These are phyloP conservation scores for Omphalea diandra DNA, from an alignment of 441 rosid species.

Conservation along the genomic window DNA sequence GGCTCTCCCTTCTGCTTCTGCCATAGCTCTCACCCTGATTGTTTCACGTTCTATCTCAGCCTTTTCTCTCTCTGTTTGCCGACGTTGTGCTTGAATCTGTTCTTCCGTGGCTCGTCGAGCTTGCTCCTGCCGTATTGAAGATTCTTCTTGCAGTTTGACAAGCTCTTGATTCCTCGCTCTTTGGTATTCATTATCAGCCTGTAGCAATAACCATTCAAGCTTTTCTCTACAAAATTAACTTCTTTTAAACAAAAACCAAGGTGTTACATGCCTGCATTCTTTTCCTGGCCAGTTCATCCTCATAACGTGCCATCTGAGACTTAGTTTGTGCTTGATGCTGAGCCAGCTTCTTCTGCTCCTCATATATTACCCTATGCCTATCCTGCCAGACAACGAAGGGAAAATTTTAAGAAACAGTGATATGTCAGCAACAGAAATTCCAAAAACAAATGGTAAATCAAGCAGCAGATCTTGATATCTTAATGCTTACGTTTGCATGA, in stretches of 20 bases:
- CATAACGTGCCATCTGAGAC: slow-evolving; percentile 95
- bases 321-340: slow-evolving; percentile 97
- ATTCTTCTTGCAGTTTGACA: slow-evolving; percentile 92
- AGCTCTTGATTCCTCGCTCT: slow-evolving; percentile 92
- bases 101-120: slow-evolving; percentile 95
- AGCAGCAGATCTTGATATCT: too few species aligned
- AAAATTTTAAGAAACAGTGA: slow-evolving; percentile 13
- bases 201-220: slow-evolving; percentile 30
- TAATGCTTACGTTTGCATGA: too few species aligned
- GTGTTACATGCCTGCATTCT: slow-evolving; percentile 85
- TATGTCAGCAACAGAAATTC: not conserved
- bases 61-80: slow-evolving; percentile 93
- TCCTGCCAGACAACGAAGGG: slow-evolving; percentile 52
- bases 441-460: too few species aligned
- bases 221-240: slow-evolving; percentile 13
- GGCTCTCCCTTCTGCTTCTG: slow-evolving; percentile 98
- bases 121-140: slow-evolving; percentile 87
- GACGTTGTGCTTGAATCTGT: slow-evolving; percentile 89
- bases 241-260: slow-evolving; percentile 11
- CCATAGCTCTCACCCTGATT: slow-evolving; percentile 84
- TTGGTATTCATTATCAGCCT: slow-evolving; percentile 90
- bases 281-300: slow-evolving; percentile 92
- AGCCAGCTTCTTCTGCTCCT: slow-evolving; percentile 83
- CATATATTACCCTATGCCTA: slow-evolving; percentile 85
- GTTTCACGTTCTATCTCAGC: slow-evolving; percentile 99